Base-by-base conservation (phyloP, 2,329 filamentous ascomycete species). In the Hymenoscyphus occultus region DNA sequence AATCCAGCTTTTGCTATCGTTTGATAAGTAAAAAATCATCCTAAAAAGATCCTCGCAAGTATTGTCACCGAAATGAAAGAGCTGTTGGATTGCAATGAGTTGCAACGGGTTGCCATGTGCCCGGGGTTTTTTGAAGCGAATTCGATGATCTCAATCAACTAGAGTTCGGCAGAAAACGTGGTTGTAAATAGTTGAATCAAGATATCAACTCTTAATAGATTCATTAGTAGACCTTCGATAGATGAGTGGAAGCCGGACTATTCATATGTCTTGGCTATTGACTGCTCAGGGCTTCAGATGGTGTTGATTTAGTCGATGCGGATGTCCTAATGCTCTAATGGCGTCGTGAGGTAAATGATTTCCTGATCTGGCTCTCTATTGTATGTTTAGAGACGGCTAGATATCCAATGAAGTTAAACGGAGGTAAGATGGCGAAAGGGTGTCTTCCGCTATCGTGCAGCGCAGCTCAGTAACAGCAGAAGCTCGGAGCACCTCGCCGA, bases 311-410 rank as follows among this genome's bases (percentile, higher is more conserved):
- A 22, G 48, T 22, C 19, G 3, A 19, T 28, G 19, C 48, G 48
- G 48, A 54, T 14, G 48, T 54, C 48, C 48, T 54, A 28, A 28
- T 19, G 7, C 3, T 28, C 48, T 54, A 54, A 28, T 19, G n/a
- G 4, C 12, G 42, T 45, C 35, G 14, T 19, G 42, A n/a, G 42
- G 16, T 16, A 5, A 45, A 14, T 9, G n/a, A 12, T 48, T 48
- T 48, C 45, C 7, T 22, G 4, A 35, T 35, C 35, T 35, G 9
- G 5, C 9, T 6, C 19, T 48, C 19, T 48, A n/a, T 48, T 19
- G 19, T 54, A 54, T 54, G 19, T 54, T 54, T 54, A 22, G 48
- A 54, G 48, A 54, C 48, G 45, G 45, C 42, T 45, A 45, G 42
- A 45, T n/a, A 45, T 45, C 14, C 2, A 19, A 48, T 19, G 45